Evolutionary conservation across 371 early-diverging fungal genomes (phyloP).

Genomic region (Dichotomocladium elegans): DNA sequence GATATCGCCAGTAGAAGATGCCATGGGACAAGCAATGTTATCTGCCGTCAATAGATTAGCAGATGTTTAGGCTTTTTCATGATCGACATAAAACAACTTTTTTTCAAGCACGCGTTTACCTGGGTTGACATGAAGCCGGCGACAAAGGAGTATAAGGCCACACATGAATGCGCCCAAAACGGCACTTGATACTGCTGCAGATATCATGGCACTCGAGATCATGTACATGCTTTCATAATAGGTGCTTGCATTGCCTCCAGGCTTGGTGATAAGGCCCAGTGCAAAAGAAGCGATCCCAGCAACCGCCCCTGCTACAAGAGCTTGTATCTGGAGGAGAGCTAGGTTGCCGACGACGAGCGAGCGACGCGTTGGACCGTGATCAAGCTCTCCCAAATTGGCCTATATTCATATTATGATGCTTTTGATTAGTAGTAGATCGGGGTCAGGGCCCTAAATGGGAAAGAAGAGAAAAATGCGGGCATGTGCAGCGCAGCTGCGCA

Average conservation of each 20-base stretch:
- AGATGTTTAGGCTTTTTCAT: too few species aligned
- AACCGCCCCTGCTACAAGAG: conserved; percentile 62
- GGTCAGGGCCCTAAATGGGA: too few species aligned
- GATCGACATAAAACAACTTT: too few species aligned
- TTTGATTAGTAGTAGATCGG: too few species aligned
- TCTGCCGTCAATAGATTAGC: too few species aligned
- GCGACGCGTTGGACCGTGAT: conserved; percentile 42
- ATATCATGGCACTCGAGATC: conserved; percentile 65
- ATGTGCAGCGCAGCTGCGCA: too few species aligned
- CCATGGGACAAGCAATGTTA: conserved; percentile 63
- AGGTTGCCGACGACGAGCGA: conserved; percentile 63
- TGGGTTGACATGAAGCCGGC: conserved; percentile 68
- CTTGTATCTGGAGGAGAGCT: conserved; percentile 66
- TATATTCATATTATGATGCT: too few species aligned
- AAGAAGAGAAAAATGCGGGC: too few species aligned
- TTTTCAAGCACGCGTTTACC: conserved; percentile 41
- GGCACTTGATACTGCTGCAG: conserved; percentile 67
- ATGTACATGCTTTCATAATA: conserved; percentile 59
- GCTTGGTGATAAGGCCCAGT: conserved; percentile 55
- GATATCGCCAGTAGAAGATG: conserved; percentile 65
- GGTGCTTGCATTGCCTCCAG: conserved; percentile 35
- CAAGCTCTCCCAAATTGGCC: conserved; percentile 67
- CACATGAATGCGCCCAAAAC: conserved; percentile 74
- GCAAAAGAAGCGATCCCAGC: conserved; percentile 67
- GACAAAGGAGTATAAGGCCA: conserved; percentile 59